These are phyloP conservation scores for Trichosporon sp. DNA, from an alignment of 1,284 basidiomycete genomes.

Conservation along the genomic window DNA sequence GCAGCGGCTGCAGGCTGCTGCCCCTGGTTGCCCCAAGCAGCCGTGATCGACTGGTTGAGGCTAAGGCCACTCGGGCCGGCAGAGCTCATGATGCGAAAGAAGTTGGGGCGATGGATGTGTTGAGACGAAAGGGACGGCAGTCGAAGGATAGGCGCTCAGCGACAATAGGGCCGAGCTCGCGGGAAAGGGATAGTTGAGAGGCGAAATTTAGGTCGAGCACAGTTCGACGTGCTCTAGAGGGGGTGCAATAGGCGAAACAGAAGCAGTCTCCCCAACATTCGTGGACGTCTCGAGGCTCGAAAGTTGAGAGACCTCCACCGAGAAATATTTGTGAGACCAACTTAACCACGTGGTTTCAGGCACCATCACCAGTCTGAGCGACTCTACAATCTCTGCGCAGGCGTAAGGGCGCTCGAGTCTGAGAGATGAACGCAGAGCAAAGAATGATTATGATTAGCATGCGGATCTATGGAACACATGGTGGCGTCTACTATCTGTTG, in stretches of 20 bases:
- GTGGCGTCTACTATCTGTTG: not conserved
- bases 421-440: not conserved
- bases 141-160: not conserved
- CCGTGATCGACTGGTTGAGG: conserved; percentile 44
- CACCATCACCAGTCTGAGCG: not conserved
- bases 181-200: not conserved
- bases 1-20: not conserved
- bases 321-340: not conserved
- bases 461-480: not conserved
- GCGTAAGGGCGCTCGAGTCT: no score
- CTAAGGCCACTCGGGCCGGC: conserved; percentile 8
- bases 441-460: not conserved
- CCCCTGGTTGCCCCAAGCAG: conserved; percentile 33
- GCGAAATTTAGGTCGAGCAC: not conserved
- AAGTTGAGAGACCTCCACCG: conserved; percentile 4
- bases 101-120: not conserved
- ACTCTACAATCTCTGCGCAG: no score
- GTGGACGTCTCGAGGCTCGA: not conserved
- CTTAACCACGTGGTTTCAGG: not conserved
- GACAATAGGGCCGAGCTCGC: not conserved
- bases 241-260: not conserved
- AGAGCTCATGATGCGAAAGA: conserved; percentile 16
- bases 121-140: not conserved
- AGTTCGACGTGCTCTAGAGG: not conserved
- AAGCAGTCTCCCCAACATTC: not conserved